phyloP scores from a whole-genome alignment of 306 rosid genomes.

The Sophora flavescens region DNA sequence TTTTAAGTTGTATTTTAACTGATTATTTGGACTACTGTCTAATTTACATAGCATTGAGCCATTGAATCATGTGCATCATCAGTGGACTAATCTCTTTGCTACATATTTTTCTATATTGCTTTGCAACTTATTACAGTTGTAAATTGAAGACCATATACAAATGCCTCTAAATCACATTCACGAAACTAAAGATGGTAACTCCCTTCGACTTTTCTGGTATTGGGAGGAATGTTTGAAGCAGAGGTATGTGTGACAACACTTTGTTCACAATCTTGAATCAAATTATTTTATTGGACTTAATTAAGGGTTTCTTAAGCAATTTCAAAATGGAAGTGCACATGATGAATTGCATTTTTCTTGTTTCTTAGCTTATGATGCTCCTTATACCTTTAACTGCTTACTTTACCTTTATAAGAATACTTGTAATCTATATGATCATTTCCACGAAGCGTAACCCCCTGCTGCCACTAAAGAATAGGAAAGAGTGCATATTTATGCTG shows the following conservation, averaged over 20 bases:
- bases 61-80: slow-evolving; percentile 23
- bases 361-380: slow-evolving; percentile 5
- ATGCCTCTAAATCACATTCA: slow-evolving; percentile 72
- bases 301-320: slow-evolving; percentile 12
- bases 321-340: slow-evolving; percentile 16
- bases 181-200: slow-evolving; percentile 89
- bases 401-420: slow-evolving; percentile 16
- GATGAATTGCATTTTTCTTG: slow-evolving; percentile 7
- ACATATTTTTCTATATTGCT: slow-evolving; percentile 32
- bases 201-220: slow-evolving; percentile 90
- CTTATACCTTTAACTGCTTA: background rate
- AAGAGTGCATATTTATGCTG: slow-evolving; percentile 10
- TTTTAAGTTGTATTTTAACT: slow-evolving; percentile 1
- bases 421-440: slow-evolving; percentile 1
- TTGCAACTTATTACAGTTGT: slow-evolving; percentile 81
- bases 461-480: background rate
- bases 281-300: slow-evolving; percentile 21
- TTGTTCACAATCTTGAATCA: slow-evolving; percentile 25
- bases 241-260: slow-evolving; percentile 59
- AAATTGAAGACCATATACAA: slow-evolving; percentile 85
- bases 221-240: slow-evolving; percentile 98
- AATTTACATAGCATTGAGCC: slow-evolving; percentile 5
- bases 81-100: slow-evolving; percentile 32
- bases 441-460: background rate
- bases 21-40: background rate